Conservation (phyloP, 768 basidiomycete species). For the Pulveroboletus sp. region DNA sequence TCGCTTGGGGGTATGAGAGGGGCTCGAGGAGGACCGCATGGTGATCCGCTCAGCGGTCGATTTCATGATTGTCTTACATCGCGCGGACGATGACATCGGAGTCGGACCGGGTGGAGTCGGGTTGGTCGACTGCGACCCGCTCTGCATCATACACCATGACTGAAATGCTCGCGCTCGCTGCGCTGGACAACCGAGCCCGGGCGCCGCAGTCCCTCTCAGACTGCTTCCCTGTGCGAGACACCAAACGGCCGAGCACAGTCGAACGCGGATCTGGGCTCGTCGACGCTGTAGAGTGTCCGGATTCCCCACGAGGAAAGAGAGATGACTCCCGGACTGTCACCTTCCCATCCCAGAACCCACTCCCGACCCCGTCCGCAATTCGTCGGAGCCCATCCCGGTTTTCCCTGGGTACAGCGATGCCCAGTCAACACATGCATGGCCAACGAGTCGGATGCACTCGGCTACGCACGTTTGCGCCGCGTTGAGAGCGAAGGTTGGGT, state of each 20-base stretch:
- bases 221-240: no score
- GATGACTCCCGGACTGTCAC: no score
- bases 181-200: not conserved
- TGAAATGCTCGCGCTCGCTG: not conserved
- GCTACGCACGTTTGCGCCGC: not conserved
- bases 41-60: no score
- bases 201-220: not conserved
- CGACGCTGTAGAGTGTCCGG: not conserved
- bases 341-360: no score
- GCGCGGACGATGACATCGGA: conserved; percentile 5
- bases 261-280: not conserved
- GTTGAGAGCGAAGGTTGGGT: not conserved
- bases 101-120: conserved; percentile 8
- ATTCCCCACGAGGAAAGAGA: no score
- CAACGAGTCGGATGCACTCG: not conserved
- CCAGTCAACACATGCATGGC: not conserved
- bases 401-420: no score
- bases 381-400: not conserved
- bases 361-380: no score
- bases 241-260: not conserved
- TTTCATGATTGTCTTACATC: conserved; percentile 5
- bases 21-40: not conserved
- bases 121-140: no score
- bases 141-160: no score
- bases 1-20: not conserved